Evolutionary conservation across 352 stramenopile species (phyloP), one percentile per base, ranked within the genome.

Genomic region (Halophytophthora batemanensis): DNA sequence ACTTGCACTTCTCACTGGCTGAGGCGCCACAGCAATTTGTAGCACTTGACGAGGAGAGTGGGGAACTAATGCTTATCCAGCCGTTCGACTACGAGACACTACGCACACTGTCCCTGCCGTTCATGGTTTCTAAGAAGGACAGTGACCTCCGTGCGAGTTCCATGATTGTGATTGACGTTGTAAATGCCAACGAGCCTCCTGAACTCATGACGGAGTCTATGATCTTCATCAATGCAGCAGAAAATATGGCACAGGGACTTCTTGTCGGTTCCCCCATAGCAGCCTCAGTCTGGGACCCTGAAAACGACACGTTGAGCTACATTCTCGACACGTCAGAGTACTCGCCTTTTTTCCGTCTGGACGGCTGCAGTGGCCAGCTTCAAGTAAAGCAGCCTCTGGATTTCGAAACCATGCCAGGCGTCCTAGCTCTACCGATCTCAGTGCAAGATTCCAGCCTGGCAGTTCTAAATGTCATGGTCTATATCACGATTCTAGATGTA

Each of bases 281-380:
- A n/a, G 34, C 41, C 1, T 60, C 50, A 31, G 47, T 75, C 2
- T 86, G 72, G 72, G 75, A 83, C 35, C 75, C 75, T 7, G 75
- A 86, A 40, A 86, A 83, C 41, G 61, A 82, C 37, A 74, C 56
- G 3, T 17, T 83, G 0, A 61, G 44, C 15, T 86, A 74, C 21
- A 40, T 67, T 14, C 44, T 86, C 13, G 61, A 79, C 12, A 29
- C 64, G 5, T 83, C 75, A 0, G 56, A 71, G 17, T 68, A 69
- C 42, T 83, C 75, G 3, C 40, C 17, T 15, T 78, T 59, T 37
- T 86, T 86, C 29, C 61, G 38, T 0, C 12, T 86, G 2, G 72
- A 83, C n/a, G 57, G 57, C 12, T 86, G 75, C 47, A 67, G 53
- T 28, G 75, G 75, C 4, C 71, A 86, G 41, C 22, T 86, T 17